Evolutionary conservation across 306 rosid genomes (phyloP).

Genomic region (Casuarina glauca): DNA sequence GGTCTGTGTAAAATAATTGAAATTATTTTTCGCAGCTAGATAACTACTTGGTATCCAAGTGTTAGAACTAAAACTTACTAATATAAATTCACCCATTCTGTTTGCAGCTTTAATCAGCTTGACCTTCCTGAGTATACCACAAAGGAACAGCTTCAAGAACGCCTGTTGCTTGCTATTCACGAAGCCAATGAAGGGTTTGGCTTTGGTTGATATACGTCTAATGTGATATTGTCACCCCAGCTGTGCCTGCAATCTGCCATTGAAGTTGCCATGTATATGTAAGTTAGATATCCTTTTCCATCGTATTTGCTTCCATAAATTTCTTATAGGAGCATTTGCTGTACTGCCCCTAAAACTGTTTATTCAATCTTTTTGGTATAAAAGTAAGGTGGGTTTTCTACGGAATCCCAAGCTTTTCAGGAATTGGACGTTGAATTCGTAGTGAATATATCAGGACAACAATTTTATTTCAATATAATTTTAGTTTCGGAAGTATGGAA

Average conservation of each 20-base stretch:
- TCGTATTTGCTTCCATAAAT: not conserved
- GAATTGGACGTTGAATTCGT: not conserved
- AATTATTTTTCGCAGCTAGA: not conserved
- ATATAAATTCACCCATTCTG: constrained; percentile 10
- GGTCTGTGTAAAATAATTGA: constrained; percentile 48
- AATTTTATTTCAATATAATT: not conserved
- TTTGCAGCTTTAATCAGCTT: constrained; percentile 89
- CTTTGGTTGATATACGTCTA: constrained; percentile 56
- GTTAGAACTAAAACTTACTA: constrained; percentile 23
- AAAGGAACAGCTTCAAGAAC: constrained; percentile 93
- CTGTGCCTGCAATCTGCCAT: constrained; percentile 36
- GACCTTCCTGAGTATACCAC: constrained; percentile 97
- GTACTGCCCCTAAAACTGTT: not conserved
- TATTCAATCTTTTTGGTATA: not conserved
- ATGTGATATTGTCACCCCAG: constrained; percentile 33
- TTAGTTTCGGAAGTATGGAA: not conserved
- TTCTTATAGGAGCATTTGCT: not conserved
- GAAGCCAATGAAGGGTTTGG: constrained; percentile 99
- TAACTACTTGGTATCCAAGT: not conserved
- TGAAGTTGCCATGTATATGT: constrained; percentile 57
- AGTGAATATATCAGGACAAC: not conserved
- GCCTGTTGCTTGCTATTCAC: constrained; percentile 93
- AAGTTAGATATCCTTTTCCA: constrained; percentile 30
- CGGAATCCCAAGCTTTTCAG: not conserved
- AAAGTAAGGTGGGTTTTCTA: not conserved